Base-by-base conservation (phyloP, 2,329 filamentous ascomycete genomes). In the Alternaria solani region DNA sequence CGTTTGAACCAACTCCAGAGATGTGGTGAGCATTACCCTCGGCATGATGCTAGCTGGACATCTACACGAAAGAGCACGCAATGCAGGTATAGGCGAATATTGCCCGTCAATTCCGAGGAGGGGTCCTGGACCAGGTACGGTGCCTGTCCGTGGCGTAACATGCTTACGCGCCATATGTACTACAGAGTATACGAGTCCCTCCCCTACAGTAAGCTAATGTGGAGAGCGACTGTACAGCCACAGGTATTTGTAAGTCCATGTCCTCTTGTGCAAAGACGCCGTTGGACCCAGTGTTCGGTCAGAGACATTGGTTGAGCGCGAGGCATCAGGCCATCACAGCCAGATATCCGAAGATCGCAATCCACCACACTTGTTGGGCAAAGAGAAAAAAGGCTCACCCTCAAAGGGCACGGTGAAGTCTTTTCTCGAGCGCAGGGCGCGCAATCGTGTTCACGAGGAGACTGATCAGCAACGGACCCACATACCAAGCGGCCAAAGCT, bases 401-500 rank as follows among this genome's bases (percentile, higher is more conserved):
- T 49, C 36, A 14, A 14, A 36, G 34, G 46, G 30, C 46, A 44
- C 41, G 41, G 23, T 16, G 12, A 26, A 26, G 41, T 43, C 23
- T 43, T 16, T 26, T 16, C 32, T 34, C 12, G 14, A 34, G 14
- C 32, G 32, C 32, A 34, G 32, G 14, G 32, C 32, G 32, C 46
- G 48, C 34, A 39, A 23, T 51, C 25, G 49, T 51, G 36, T 51
- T 28, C 11, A 14, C 41, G 49, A 47, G 25, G 36, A 25, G 49
- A 30, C 49, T 20, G 49, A 51, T 51, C 49, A 51, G 36, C 49
- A 51, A 41, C 39, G 46, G 64, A 57, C 53, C 59, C 59, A 57
- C 57, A 51, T 34, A 47, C 64, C 63, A 66, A 51, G 49, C 41
- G 46, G 46, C 23, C 39, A 47, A 62, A 62, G 64, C 59, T 61